Conservation (phyloP, 805 yeast species). For the Lachancea fermentati region DNA sequence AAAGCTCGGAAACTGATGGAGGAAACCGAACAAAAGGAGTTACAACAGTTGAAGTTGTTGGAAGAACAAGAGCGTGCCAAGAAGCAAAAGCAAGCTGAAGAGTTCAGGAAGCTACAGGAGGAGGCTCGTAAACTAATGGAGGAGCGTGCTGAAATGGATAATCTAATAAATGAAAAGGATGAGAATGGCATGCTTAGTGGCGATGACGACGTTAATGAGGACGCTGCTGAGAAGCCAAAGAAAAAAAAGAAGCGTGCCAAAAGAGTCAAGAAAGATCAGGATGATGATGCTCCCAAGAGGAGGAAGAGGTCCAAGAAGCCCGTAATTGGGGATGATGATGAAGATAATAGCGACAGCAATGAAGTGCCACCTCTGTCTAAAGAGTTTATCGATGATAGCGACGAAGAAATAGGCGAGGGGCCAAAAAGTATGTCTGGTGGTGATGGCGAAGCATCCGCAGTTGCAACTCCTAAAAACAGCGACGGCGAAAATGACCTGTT, state of each 20-base stretch:
- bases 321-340: constrained; percentile 45
- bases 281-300: constrained; percentile 26
- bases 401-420: constrained; percentile 30
- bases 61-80: constrained; percentile 43
- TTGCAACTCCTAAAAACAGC: constrained; percentile 14
- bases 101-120: constrained; percentile 46
- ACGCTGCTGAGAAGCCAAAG: constrained; percentile 23
- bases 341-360: constrained; percentile 30
- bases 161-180: constrained; percentile 37
- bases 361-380: constrained; percentile 29
- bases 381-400: constrained; percentile 41
- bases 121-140: constrained; percentile 54
- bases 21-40: constrained; percentile 47
- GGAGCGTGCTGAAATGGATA: constrained; percentile 44
- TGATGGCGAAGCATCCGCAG: constrained; percentile 22
- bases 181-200: constrained; percentile 33
- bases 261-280: constrained; percentile 15
- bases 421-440: constrained; percentile 12
- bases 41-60: constrained; percentile 42
- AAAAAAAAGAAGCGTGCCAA: constrained; percentile 26
- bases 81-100: constrained; percentile 46
- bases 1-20: constrained; percentile 67
- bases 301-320: constrained; percentile 34
- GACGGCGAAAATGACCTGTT: constrained; percentile 19
- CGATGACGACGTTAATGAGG: constrained; percentile 32